Percentiles rank a stretch among this genome's conserved stretches.
These are phyloP conservation scores for Aspergillus jensenii DNA, from an alignment of 2,329 filamentous ascomycete genomes.

Conservation along the genomic window DNA sequence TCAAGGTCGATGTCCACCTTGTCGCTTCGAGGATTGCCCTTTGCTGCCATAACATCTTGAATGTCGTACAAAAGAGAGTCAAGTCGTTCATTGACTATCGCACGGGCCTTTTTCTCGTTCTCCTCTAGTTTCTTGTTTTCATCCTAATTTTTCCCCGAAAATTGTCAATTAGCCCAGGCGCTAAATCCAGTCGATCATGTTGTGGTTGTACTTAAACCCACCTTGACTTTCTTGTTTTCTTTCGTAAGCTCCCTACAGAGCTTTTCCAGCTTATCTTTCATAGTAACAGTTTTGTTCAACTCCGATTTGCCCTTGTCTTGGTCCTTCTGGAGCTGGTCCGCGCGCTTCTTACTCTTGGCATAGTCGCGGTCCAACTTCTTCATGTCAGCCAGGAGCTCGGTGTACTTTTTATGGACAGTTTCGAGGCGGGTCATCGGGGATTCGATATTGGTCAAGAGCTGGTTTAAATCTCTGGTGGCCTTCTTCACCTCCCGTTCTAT, in stretches of 20 bases:
- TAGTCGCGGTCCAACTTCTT: conserved; percentile 93
- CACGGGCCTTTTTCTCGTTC: conserved; percentile 76
- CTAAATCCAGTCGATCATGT: background rate
- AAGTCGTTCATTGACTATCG: conserved; percentile 81
- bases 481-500: conserved; percentile 91
- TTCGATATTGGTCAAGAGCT: conserved; percentile 83
- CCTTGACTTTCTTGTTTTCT: conserved; percentile 98
- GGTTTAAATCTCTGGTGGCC: conserved; percentile 85
- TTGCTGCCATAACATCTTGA: conserved; percentile 83
- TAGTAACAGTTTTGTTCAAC: conserved; percentile 80
- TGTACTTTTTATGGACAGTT: conserved; percentile 83
- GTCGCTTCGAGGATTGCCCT: conserved; percentile 77
- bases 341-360: conserved; percentile 91
- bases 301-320: conserved; percentile 88
- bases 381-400: conserved; percentile 89
- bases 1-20: conserved; percentile 85
- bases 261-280: conserved; percentile 97
- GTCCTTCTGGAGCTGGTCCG: conserved; percentile 92
- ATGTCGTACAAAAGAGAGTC: conserved; percentile 78
- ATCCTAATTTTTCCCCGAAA: conserved; percentile 54
- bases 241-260: conserved; percentile 90
- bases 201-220: conserved; percentile 42
- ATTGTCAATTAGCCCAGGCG: conserved; percentile 12
- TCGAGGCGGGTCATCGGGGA: conserved; percentile 90
- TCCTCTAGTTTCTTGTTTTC: conserved; percentile 92